Evolutionary conservation across 2,329 filamentous ascomycete species (phyloP).

Genomic region (Penicillium sp.): DNA sequence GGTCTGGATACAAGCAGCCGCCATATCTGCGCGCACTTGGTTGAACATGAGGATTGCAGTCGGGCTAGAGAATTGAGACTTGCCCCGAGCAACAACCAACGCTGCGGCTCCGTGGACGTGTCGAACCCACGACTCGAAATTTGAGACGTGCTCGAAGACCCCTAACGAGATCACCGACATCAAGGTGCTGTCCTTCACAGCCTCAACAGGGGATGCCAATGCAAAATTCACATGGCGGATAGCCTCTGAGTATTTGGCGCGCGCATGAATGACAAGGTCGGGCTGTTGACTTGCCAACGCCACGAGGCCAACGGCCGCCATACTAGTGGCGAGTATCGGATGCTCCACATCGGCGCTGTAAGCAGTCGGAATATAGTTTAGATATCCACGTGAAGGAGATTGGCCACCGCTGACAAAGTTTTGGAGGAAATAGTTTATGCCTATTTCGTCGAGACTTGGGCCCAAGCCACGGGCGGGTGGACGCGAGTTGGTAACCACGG

Average conservation of each 20-base stretch:
- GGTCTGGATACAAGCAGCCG: conserved; percentile 19
- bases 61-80: conserved; percentile 21
- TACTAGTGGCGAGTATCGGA: conserved; percentile 24
- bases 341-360: conserved; percentile 19
- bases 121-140: conserved; percentile 26
- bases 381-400: conserved; percentile 23
- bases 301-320: conserved; percentile 32
- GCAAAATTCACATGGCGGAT: conserved; percentile 26
- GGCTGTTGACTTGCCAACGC: conserved; percentile 26
- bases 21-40: conserved; percentile 29
- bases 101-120: conserved; percentile 30
- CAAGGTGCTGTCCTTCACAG: conserved; percentile 27
- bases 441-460: conserved; percentile 24
- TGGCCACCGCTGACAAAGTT: conserved; percentile 22
- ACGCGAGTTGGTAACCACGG: not conserved
- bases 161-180: conserved; percentile 32
- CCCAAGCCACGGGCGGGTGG: not conserved
- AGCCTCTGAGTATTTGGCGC: conserved; percentile 29
- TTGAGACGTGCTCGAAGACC: conserved; percentile 29
- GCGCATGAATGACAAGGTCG: conserved; percentile 22
- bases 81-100: conserved; percentile 26
- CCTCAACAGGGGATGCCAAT: conserved; percentile 25
- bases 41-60: conserved; percentile 26
- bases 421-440: conserved; percentile 31
- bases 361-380: conserved; percentile 26